These are phyloP conservation scores for Wallacemonas collosoma DNA, from an alignment of 208 protist species.

Conservation along the genomic window DNA sequence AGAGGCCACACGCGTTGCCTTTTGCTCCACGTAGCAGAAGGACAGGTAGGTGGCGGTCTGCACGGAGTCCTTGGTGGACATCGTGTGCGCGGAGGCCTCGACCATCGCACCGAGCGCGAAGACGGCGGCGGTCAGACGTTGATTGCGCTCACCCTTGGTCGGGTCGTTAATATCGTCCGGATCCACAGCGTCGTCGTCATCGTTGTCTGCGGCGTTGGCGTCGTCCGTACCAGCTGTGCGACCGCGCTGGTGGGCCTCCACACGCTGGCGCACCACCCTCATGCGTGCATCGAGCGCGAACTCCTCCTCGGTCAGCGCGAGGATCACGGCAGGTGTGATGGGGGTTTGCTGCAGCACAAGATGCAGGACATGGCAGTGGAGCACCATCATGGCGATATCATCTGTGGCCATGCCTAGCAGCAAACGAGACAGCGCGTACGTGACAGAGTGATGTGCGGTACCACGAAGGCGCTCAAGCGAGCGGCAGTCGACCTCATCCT, in stretches of 20 bases:
- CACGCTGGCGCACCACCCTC: constrained; percentile 59
- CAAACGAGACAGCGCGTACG: constrained; percentile 78
- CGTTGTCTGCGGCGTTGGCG: constrained; percentile 29
- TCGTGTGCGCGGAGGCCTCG: constrained; percentile 30
- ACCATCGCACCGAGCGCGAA: constrained; percentile 71
- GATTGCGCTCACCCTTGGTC: constrained; percentile 88
- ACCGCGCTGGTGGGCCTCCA: constrained; percentile 28
- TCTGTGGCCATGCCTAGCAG: constrained; percentile 88
- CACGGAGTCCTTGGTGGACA: constrained; percentile 46
- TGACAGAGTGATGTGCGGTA: constrained; percentile 79
- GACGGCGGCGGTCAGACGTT: constrained; percentile 74
- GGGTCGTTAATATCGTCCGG: constrained; percentile 88
- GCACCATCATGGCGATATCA: constrained; percentile 72
- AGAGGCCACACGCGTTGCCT: constrained; percentile 73
- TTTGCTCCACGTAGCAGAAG: constrained; percentile 88
- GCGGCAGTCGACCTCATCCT: constrained; percentile 64
- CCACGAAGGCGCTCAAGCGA: constrained; percentile 66
- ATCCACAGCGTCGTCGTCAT: constrained; percentile 66
- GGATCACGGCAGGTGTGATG: constrained; percentile 54
- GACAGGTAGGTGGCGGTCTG: constrained; percentile 54
- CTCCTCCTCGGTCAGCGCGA: constrained; percentile 78
- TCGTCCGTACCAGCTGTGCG: constrained; percentile 13
- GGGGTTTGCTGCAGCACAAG: constrained; percentile 58
- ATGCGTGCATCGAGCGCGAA: constrained; percentile 67
- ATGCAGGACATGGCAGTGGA: constrained; percentile 78